Evolutionary conservation across 345 rosid species (phyloP).

Genomic region (Camelina sativa): DNA sequence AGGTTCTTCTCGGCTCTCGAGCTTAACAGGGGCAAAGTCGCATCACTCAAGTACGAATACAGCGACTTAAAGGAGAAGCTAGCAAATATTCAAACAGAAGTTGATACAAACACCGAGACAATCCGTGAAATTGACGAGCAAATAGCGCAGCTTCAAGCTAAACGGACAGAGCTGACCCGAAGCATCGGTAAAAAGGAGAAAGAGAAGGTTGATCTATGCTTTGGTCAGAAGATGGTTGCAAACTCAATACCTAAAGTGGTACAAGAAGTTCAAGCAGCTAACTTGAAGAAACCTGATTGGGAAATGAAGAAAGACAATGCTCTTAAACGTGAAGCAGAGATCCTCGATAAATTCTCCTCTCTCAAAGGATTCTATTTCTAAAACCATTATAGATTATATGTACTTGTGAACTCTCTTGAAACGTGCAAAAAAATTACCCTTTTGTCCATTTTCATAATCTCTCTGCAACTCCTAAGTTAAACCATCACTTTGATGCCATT

Average conservation of each 20-base stretch:
- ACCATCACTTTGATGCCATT: conserved; percentile 5
- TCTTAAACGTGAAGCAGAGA: conserved; percentile 56
- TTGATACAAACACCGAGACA: conserved; percentile 48
- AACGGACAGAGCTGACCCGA: conserved; percentile 47
- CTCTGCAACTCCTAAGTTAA: not conserved
- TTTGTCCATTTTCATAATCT: not conserved
- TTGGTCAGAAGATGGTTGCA: conserved; percentile 58
- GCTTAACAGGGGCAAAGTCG: conserved; percentile 58
- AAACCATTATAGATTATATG: not conserved
- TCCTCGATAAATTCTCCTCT: conserved; percentile 58
- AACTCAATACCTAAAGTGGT: conserved; percentile 56
- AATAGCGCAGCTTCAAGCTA: conserved; percentile 57
- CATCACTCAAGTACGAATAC: conserved; percentile 63
- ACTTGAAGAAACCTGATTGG: conserved; percentile 56
- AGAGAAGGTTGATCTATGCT: conserved; percentile 49
- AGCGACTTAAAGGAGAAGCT: conserved; percentile 58
- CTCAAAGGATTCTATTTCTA: conserved; percentile 55
- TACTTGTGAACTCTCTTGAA: conserved; percentile 16
- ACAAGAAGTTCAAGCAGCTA: conserved; percentile 60
- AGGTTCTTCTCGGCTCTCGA: conserved; percentile 55
- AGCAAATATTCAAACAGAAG: conserved; percentile 52
- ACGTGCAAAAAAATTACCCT: not conserved
- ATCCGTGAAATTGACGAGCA: conserved; percentile 64
- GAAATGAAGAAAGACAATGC: conserved; percentile 60
- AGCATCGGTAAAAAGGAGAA: conserved; percentile 48